A percentile compares a stretch with the other conserved stretches of the same genome.
Conservation (phyloP, 345 rosid species). For the Cardamine occulta region DNA sequence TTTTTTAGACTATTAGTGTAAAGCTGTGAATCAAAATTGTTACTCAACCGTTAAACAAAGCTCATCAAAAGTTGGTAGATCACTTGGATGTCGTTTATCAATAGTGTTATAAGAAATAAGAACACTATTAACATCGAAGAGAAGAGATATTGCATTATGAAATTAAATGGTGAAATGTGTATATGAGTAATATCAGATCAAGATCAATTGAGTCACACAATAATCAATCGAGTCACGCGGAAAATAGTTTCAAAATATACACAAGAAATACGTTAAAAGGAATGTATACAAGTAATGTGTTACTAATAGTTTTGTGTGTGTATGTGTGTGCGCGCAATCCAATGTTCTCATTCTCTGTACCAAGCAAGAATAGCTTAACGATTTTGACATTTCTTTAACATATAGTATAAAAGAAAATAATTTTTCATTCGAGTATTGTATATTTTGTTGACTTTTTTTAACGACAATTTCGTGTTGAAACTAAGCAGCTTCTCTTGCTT, state of each 20-base stretch:
- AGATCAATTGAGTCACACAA: neutral
- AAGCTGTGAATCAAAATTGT: conserved; percentile 23
- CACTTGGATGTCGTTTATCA: neutral
- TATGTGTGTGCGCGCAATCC: no score
- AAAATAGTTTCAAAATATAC: no score
- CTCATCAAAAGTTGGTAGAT: neutral
- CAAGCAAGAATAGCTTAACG: no score
- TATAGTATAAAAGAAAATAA: no score
- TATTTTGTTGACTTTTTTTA: neutral
- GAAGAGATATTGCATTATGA: neutral
- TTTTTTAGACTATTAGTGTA: neutral
- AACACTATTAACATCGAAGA: no score
- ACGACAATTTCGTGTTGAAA: conserved; percentile 29
- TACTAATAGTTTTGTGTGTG: no score
- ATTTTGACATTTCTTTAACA: no score
- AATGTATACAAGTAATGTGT: no score
- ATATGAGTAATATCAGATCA: neutral
- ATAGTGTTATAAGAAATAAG: neutral
- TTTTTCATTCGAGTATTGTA: neutral
- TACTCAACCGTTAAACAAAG: neutral
- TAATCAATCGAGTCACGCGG: no score
- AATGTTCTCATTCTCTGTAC: no score
- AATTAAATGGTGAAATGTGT: neutral
- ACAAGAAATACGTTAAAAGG: no score
- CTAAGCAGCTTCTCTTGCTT: neutral